Percentiles rank a stretch among this genome's conserved stretches.
phyloP scores from a whole-genome alignment of 1,284 basidiomycete species.

The Athelia sp. region DNA sequence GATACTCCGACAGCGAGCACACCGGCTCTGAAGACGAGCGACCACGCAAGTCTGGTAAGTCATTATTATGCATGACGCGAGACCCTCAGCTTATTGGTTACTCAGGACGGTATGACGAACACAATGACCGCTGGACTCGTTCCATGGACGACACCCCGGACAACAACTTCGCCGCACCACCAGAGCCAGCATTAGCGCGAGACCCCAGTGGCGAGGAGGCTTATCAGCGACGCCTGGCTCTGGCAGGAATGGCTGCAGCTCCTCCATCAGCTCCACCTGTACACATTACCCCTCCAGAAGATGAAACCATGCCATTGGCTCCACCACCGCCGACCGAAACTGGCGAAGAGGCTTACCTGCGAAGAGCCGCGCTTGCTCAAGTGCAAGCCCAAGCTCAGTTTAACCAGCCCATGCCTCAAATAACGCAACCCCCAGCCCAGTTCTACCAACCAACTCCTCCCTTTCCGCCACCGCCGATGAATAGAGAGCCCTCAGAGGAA shows the following conservation, averaged over 20 bases:
- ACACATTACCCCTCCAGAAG: slow-evolving; percentile 12
- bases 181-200: slow-evolving; percentile 12
- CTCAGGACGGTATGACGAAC: slow-evolving; percentile 54
- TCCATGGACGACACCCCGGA: slow-evolving; percentile 41
- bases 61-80: background rate
- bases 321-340: slow-evolving; percentile 30
- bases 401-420: slow-evolving; percentile 17
- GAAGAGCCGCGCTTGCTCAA: slow-evolving; percentile 55
- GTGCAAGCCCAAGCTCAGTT: slow-evolving; percentile 16
- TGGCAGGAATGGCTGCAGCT: slow-evolving; percentile 30
- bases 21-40: slow-evolving; percentile 64
- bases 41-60: slow-evolving; percentile 65
- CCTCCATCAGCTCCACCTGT: slow-evolving; percentile 16
- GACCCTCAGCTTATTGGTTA: slow-evolving; percentile 4
- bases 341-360: slow-evolving; percentile 70
- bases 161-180: slow-evolving; percentile 11
- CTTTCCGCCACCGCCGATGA: slow-evolving; percentile 10
- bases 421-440: slow-evolving; percentile 16
- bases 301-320: slow-evolving; percentile 6
- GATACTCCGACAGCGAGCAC: slow-evolving; percentile 61
- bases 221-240: slow-evolving; percentile 53
- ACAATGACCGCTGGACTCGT: slow-evolving; percentile 49
- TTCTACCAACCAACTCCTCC: slow-evolving; percentile 13
- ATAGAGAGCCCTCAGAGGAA: slow-evolving; percentile 13
- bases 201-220: slow-evolving; percentile 59